Base-by-base conservation (phyloP, 2,329 filamentous ascomycete species). In the Xylariales sp. region DNA sequence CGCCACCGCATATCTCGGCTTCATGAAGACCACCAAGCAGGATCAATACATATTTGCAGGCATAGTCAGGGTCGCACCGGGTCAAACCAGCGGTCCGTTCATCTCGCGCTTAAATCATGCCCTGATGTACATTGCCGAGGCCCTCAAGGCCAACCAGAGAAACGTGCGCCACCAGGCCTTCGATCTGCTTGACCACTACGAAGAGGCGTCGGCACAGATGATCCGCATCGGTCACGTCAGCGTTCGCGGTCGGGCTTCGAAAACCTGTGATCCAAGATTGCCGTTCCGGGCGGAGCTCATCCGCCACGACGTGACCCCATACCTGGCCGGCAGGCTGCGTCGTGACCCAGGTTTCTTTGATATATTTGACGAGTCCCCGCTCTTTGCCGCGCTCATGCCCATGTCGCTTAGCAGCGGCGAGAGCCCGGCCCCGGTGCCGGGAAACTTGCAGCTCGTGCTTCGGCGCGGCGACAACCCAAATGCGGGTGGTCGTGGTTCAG, bases 101-200 rank as follows among this genome's bases (percentile, higher is more conserved):
- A 33, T 15, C 7, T 33, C 31, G 13, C 31, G 24, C 18, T n/a
- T 33, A 20, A 33, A 33, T n/a, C 31, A n/a, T 21, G 31, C 31
- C 5, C 13, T 33, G 31, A 33, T 21, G 3, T 33, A 33, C 16
- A n/a, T 15, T 5, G 12, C 31, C n/a, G 31, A 33, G 13, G 31
- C 31, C 5, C 16, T 33, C 6, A 33, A 21, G 16, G n/a, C 31
- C 6, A 20, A 21, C 18, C n/a, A 31, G 12, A n/a, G n/a, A n/a
- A n/a, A n/a, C n/a, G n/a, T n/a, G n/a, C n/a, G n/a, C 19, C 29
- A 6, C 10, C 16, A n/a, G 17, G 24, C 20, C 6, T 8, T 5
- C 12, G 20, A 13, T 2, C 15, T 33, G 7, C 15, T 33, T 11
- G 31, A 21, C 12, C 11, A 19, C 13, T 33, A 20, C 13, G 31